phyloP scores from a whole-genome alignment of 2,329 filamentous ascomycete species.

The Byssoonygena ceratinophila region DNA sequence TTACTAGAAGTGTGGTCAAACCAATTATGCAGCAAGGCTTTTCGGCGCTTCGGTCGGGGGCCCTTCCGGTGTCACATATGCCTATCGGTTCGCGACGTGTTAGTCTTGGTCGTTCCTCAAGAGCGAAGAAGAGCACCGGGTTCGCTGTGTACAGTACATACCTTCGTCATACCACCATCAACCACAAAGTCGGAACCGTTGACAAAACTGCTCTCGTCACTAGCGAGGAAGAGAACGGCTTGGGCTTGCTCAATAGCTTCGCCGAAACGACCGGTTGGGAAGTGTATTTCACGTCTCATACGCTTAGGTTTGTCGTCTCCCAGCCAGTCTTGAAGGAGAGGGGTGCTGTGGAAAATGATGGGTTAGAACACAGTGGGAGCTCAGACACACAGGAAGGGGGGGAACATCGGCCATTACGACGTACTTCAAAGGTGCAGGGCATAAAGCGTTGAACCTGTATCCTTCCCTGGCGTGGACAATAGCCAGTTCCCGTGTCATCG shows the following conservation, averaged over 20 bases:
- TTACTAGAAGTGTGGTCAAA: not conserved
- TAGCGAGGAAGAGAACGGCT: constrained; percentile 76
- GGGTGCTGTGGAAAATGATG: constrained; percentile 46
- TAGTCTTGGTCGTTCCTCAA: not conserved
- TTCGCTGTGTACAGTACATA: constrained; percentile 17
- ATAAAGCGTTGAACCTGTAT: constrained; percentile 81
- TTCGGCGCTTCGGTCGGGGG: constrained; percentile 44
- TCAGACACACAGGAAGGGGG: not conserved
- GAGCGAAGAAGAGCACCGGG: not conserved
- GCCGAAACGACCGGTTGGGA: constrained; percentile 77
- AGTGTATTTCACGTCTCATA: constrained; percentile 73
- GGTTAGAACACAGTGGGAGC: not conserved
- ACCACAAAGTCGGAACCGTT: constrained; percentile 89
- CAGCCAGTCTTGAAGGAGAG: constrained; percentile 84
- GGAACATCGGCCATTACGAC: not conserved
- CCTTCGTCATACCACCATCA: constrained; percentile 88
- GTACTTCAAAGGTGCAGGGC: constrained; percentile 77
- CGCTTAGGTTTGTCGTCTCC: constrained; percentile 78
- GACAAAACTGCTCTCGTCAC: constrained; percentile 80
- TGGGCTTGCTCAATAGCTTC: constrained; percentile 92
- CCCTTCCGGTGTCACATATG: constrained; percentile 60
- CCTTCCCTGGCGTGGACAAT: constrained; percentile 86
- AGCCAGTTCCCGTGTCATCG: constrained; percentile 78
- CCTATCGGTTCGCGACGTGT: constrained; percentile 31
- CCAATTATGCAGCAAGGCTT: constrained; percentile 32